Base-by-base conservation (phyloP, 305 asterid species). In the Fraxinus latifolia region DNA sequence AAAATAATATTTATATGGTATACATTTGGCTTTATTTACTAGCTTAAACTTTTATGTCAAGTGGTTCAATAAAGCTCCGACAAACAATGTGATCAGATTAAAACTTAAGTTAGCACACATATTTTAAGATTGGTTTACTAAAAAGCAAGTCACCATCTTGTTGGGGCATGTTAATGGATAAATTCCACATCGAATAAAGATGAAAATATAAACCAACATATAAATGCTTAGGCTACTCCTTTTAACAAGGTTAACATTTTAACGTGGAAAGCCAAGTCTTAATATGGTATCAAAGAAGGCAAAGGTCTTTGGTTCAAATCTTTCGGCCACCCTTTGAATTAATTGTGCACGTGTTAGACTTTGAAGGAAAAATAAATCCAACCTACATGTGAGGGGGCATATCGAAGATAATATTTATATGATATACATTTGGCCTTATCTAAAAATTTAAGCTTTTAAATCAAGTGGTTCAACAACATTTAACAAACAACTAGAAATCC, bases 401-500 rank as follows among this genome's bases (percentile, higher is more conserved):
- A 17, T 50, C 21, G 23, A 50, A 50, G 8, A 50, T 50, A 50
- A 50, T 50, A 50, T n/a, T 50, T 50, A 15, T 50, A 50, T 50
- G 7, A 50, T n/a, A 50, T 1, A 1, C 62, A 50, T 50, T 50
- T 50, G 23, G 62, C 23, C 62, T n/a, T 15, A 50, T n/a, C 62
- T 50, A 50, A 50, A 15, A 50, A 47, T n/a, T 50, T n/a, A 50
- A 15, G 6, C 62, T 50, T 15, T 50, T 50, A 50, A 21, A 50
- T 50, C 23, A 50, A 50, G 23, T 4, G 23, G 1, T 50, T n/a
- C 62, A 5, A 50, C 8, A 50, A 15, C 21, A 50, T n/a, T 29
- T 25, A 50, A 81, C 65, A 79, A 39, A 71, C n/a, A 58, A 60
- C 78, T 9, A n/a, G 11, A 67, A n/a, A 67, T 77, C 33, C 32